Base-by-base conservation (phyloP, 75 land plant species). In the Sequoiadendron giganteum region DNA sequence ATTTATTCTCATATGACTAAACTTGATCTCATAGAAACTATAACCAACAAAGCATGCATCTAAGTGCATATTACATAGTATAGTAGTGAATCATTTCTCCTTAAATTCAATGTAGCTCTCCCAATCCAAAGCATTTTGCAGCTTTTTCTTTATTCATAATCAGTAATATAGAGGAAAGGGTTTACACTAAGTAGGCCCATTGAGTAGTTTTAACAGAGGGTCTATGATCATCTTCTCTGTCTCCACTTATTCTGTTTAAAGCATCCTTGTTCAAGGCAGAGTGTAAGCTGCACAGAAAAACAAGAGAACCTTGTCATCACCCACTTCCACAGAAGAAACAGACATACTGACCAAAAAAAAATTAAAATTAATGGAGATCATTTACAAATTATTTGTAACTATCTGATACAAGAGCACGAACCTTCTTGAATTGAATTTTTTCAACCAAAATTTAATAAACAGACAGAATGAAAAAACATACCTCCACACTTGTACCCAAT, bases 401-500 rank as follows among this genome's bases (percentile, higher is more conserved):
- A 36, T 36, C 0, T 0, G 0, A 36, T 36, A 36, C 38, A 36
- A 0, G 38, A 36, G 38, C 38, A 36, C 38, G 38, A 36, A 36
- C 38, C 38, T 36, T 36, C 38, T 36, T 36, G 38, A 0, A 0
- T 0, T 36, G 38, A 36, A 36, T 0, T 0, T 36, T 0, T 36
- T 36, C 38, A 0, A 36, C 38, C n/a, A n/a, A n/a, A n/a, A n/a
- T n/a, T n/a, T 40, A 48, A 10, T 1, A 3, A 3, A 18, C 58
- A 16, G 19, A 55, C 4, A 3, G 19, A 49, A 49, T 49, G 0
- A 16, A 55, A 55, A 55, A 47, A 28, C 88, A 58, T 47, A 91
- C 94, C 85, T 78, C 95, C 95, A 87, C 95, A 92, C 76, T 92
- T 93, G 86, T 90, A 91, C 18, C 25, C 47, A 39, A 79, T 10